Base-by-base conservation (phyloP, 345 rosid genomes). In the Triadica sebifera region DNA sequence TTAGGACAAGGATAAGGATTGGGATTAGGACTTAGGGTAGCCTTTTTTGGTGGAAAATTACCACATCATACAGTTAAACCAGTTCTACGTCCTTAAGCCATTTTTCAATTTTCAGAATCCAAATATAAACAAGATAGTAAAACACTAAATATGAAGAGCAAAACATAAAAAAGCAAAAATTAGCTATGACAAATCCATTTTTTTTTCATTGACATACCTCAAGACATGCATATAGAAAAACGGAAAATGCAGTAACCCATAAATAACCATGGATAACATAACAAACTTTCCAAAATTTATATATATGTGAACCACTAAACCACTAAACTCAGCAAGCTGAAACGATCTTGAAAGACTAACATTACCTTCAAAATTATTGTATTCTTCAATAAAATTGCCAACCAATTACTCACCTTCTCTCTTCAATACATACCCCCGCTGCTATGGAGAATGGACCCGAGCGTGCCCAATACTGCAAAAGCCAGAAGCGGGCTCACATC, bases 401-500 rank as follows among this genome's bases (percentile, higher is more conserved):
- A 38, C 58, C 25, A 41, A 69, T n/a, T 34, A 22, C 41, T 39
- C 38, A 68, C 61, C 24, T 8, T 38, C 65, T 9, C 22, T 22
- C 51, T 16, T 65, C 78, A 79, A 37, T 74, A 74, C 46, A 65
- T 53, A 59, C 84, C 84, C 37, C 86, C 72, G 68, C 87, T 79
- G 76, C 65, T 88, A 64, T 78, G 85, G 67, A 93, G 88, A 75
- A 91, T 86, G 15, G 94, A 88, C 3, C 90, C 93, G 0, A 94
- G 86, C 7, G 82, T 77, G 12, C 98, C 97, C 80, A 94, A 68
- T 46, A 92, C 89, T 0, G 96, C 89, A 24, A 94, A 94, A 56
- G 93, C 97, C 61, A 94, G 84, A 65, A 94, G 77, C 6, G 98
- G 97, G 61, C 97, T 92, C 25, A 89, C 87, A 59, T 94, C 98